Conservation (phyloP, 306 rosid genomes). For the Alnus rubra region DNA sequence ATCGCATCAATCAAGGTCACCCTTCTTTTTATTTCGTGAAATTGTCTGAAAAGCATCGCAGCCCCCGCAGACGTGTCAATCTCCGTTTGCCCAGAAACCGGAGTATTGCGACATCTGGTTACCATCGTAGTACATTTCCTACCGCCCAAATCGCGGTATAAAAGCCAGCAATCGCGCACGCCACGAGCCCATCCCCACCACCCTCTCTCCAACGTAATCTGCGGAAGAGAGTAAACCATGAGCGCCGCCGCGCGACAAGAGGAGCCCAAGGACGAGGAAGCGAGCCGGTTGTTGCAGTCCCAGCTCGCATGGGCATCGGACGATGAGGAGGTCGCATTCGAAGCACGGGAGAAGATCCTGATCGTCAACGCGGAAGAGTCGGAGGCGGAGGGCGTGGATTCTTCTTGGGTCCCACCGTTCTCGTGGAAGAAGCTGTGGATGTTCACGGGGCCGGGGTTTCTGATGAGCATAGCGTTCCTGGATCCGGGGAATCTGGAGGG, state of each 20-base stretch:
- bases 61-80: too few species aligned
- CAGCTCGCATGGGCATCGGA: constrained; percentile 2
- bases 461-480: constrained; percentile 90
- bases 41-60: too few species aligned
- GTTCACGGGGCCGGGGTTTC: constrained; percentile 83
- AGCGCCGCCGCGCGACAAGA: constrained; percentile 39
- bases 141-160: not conserved
- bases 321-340: constrained; percentile 59
- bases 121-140: not conserved
- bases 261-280: constrained; percentile 54
- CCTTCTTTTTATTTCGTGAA: too few species aligned
- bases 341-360: constrained; percentile 69
- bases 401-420: constrained; percentile 47
- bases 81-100: too few species aligned
- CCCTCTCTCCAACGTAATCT: not conserved
- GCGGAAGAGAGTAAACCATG: constrained; percentile 25
- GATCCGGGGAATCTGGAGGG: constrained; percentile 94
- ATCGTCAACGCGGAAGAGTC: constrained; percentile 40
- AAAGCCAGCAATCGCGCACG: not conserved
- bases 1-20: too few species aligned
- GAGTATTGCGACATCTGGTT: not conserved
- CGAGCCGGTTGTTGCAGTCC: constrained; percentile 44
- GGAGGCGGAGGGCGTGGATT: constrained; percentile 30
- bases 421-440: constrained; percentile 86
- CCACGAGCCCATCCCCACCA: not conserved